A percentile compares a stretch with the other conserved stretches of the same genome.
phyloP scores from a whole-genome alignment of 192 early-diverging fungal species.

The Piromyces finnis region DNA sequence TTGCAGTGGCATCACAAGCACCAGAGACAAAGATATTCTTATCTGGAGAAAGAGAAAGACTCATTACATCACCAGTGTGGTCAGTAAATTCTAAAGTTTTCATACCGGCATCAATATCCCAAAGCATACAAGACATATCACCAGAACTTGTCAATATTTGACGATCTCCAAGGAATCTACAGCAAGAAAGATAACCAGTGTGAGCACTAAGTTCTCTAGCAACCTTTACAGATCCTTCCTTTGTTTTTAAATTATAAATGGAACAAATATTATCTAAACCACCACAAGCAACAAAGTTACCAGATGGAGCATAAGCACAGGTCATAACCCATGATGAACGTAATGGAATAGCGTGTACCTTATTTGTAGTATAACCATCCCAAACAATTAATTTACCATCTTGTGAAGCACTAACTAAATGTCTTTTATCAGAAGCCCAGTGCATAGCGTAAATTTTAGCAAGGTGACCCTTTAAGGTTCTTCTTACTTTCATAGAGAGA shows the following conservation, averaged over 20 bases:
- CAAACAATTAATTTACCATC: constrained; percentile 99
- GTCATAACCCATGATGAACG: constrained; percentile 99
- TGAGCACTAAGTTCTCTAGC: constrained; percentile 91
- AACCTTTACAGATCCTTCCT: constrained; percentile 31
- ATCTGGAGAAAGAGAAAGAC: constrained; percentile 77
- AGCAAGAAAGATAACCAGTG: constrained; percentile 94
- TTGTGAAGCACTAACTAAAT: constrained; percentile 95
- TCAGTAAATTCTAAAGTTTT: constrained; percentile 95
- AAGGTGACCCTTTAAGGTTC: constrained; percentile 93
- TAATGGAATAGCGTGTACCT: constrained; percentile 95
- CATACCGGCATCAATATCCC: constrained; percentile 98
- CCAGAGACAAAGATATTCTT: constrained; percentile 95
- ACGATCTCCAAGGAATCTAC: constrained; percentile 87
- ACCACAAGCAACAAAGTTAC: constrained; percentile 97
- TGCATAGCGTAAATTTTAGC: constrained; percentile 99
- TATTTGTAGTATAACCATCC: constrained; percentile 98
- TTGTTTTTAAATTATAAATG: constrained; percentile 89
- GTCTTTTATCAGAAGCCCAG: constrained; percentile 93
- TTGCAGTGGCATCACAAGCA: constrained; percentile 95
- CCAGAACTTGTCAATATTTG: constrained; percentile 91
- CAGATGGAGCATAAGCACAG: constrained; percentile 94
- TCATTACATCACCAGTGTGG: constrained; percentile 97
- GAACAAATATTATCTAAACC: constrained; percentile 99
- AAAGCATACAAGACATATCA: constrained; percentile 98
- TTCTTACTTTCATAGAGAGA: constrained; percentile 84